These are phyloP conservation scores for Cyclotella atomus DNA, from an alignment of 108 stramenopile species.

Conservation along the genomic window DNA sequence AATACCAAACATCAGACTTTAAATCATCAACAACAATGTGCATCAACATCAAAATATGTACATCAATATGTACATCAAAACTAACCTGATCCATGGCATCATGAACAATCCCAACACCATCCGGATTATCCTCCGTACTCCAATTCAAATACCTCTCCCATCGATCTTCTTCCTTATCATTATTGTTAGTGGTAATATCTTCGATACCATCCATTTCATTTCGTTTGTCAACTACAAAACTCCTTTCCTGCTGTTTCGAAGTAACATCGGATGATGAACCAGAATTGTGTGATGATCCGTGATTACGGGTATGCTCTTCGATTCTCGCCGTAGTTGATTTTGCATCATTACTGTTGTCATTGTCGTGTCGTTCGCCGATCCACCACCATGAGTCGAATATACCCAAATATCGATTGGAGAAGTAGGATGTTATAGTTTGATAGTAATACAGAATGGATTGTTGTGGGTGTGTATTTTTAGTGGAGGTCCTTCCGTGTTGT, in stretches of 20 bases:
- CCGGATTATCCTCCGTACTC: constrained; percentile 78
- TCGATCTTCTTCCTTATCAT: not conserved
- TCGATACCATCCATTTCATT: constrained; percentile 35
- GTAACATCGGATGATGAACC: too few species aligned
- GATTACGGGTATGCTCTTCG: not conserved
- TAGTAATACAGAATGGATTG: constrained; percentile 4
- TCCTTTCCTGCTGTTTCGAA: not conserved
- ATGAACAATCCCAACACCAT: constrained; percentile 78
- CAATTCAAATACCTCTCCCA: constrained; percentile 61
- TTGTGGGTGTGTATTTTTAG: not conserved
- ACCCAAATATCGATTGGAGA: not conserved
- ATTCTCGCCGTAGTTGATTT: not conserved
- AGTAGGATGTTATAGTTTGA: not conserved
- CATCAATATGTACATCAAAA: too few species aligned
- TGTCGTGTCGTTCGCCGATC: constrained; percentile 21
- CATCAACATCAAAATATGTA: too few species aligned
- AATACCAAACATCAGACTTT: not conserved
- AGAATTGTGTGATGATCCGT: too few species aligned
- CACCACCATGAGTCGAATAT: constrained; percentile 41
- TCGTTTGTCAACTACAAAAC: constrained; percentile 17
- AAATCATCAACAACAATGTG: not conserved
- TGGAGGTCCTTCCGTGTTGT: not conserved
- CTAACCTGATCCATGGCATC: constrained; percentile 68
- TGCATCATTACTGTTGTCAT: not conserved
- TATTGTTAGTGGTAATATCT: constrained; percentile 1